Percentiles rank a stretch among this genome's conserved stretches.
Conservation (phyloP, 768 basidiomycete species). For the Leucosporidium scottii region DNA sequence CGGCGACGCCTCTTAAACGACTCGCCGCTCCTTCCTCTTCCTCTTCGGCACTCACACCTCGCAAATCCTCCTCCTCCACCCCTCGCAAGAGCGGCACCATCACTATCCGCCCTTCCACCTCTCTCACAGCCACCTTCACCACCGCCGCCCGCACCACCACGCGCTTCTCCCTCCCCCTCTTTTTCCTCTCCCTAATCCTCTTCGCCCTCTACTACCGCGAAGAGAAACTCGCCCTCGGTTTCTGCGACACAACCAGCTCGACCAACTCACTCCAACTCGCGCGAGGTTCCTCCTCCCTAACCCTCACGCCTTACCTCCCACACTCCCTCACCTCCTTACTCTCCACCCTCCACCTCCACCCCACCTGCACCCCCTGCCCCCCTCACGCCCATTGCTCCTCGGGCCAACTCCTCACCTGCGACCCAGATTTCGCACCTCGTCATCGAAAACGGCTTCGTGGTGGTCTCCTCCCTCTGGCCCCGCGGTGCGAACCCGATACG, state of each 20-base stretch:
- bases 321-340: not conserved
- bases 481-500: slow-evolving; percentile 44
- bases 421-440: slow-evolving; percentile 41
- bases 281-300: slow-evolving; percentile 27
- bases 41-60: slow-evolving; percentile 1
- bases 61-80: slow-evolving; percentile 5
- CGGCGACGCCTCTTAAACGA: not conserved
- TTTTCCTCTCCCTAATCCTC: slow-evolving; percentile 2
- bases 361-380: slow-evolving; percentile 45
- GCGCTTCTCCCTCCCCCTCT: not conserved
- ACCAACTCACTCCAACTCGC: slow-evolving; percentile 38
- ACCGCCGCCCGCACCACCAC: not conserved
- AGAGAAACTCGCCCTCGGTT: slow-evolving; percentile 38
- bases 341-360: slow-evolving; percentile 38
- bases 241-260: slow-evolving; percentile 41
- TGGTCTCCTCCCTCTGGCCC: slow-evolving; percentile 40
- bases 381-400: slow-evolving; percentile 41
- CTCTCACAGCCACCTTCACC: not conserved
- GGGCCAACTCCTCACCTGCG: slow-evolving; percentile 41
- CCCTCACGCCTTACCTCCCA: slow-evolving; percentile 34
- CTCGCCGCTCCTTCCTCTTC: not conserved
- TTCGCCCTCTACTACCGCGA: slow-evolving; percentile 23
- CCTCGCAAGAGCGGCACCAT: slow-evolving; percentile 5
- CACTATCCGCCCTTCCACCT: not conserved
- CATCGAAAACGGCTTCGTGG: slow-evolving; percentile 28